Evolutionary conservation across 306 rosid species (phyloP).

Genomic region (Rosa lucieae): DNA sequence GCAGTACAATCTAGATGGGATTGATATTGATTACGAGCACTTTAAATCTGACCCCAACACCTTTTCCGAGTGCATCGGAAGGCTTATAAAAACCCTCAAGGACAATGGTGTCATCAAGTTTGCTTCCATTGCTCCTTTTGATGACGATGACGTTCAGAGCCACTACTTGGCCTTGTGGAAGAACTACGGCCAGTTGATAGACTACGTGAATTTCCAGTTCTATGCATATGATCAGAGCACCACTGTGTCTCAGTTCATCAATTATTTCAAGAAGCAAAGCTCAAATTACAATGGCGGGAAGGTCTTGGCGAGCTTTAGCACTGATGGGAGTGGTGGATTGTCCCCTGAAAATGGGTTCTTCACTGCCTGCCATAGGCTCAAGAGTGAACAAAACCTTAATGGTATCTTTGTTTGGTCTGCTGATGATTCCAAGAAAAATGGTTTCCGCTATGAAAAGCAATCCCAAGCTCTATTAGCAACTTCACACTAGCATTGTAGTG

Average conservation of each 20-base stretch:
- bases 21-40: conserved; percentile 75
- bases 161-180: conserved; percentile 73
- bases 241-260: conserved; percentile 51
- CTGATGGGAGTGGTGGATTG: conserved; percentile 63
- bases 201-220: conserved; percentile 80
- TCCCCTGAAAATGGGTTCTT: conserved; percentile 57
- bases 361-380: conserved; percentile 50
- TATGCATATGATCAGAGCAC: conserved; percentile 75
- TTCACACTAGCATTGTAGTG: too few species aligned
- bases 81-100: conserved; percentile 52
- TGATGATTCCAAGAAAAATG: conserved; percentile 63
- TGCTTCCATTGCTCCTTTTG: conserved; percentile 83
- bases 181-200: conserved; percentile 55
- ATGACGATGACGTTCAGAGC: conserved; percentile 54
- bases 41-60: conserved; percentile 56
- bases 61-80: conserved; percentile 65
- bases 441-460: conserved; percentile 62
- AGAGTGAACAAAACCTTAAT: conserved; percentile 43
- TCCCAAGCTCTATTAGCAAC: conserved; percentile 22
- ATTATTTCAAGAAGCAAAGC: conserved; percentile 53
- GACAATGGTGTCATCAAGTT: conserved; percentile 44
- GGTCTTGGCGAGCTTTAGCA: conserved; percentile 61
- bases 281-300: conserved; percentile 62
- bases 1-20: conserved; percentile 57
- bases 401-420: conserved; percentile 84